Evolutionary conservation across 768 basidiomycete species (phyloP).

Genomic region (Imleria badia): DNA sequence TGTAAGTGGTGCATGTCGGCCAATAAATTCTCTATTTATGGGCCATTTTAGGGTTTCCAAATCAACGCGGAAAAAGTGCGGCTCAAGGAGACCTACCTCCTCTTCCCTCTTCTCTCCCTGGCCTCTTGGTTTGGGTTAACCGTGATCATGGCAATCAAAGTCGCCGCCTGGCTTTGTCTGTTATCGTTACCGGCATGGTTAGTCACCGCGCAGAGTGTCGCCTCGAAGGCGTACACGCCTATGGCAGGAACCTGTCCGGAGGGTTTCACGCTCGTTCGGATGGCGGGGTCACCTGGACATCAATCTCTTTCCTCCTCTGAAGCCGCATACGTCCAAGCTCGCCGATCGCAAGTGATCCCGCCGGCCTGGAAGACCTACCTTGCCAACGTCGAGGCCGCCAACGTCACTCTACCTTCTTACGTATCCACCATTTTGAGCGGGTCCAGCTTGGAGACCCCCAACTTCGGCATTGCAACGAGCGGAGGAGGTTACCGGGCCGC

Average conservation of each 20-base stretch:
- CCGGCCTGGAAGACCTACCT: conserved; percentile 42
- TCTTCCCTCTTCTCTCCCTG: too few species aligned
- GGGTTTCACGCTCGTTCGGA: conserved; percentile 30
- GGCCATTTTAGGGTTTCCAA: too few species aligned
- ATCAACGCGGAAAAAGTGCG: not conserved
- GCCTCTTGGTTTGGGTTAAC: too few species aligned
- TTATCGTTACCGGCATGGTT: conserved; percentile 1
- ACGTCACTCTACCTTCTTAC: conserved; percentile 33
- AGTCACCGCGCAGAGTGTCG: conserved; percentile 17
- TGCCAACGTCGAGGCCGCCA: conserved; percentile 33
- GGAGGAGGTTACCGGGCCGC: conserved; percentile 61
- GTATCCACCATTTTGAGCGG: conserved; percentile 32
- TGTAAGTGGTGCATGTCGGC: too few species aligned
- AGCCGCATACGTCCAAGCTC: conserved; percentile 35
- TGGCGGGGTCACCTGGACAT: conserved; percentile 17
- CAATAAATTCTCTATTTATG: too few species aligned
- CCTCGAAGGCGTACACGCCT: conserved; percentile 28
- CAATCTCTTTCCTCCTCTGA: conserved; percentile 40
- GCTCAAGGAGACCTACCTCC: too few species aligned
- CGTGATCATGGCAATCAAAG: not conserved
- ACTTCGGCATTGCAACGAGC: conserved; percentile 50
- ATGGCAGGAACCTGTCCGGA: conserved; percentile 16
- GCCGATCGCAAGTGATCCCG: conserved; percentile 36
- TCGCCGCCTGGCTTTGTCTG: conserved; percentile 10
- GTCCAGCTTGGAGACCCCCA: conserved; percentile 27